Percentiles rank a stretch among this genome's conserved stretches.
Evolutionary conservation across 352 stramenopile species (phyloP).

Genomic region (Blastocystis sp.): DNA sequence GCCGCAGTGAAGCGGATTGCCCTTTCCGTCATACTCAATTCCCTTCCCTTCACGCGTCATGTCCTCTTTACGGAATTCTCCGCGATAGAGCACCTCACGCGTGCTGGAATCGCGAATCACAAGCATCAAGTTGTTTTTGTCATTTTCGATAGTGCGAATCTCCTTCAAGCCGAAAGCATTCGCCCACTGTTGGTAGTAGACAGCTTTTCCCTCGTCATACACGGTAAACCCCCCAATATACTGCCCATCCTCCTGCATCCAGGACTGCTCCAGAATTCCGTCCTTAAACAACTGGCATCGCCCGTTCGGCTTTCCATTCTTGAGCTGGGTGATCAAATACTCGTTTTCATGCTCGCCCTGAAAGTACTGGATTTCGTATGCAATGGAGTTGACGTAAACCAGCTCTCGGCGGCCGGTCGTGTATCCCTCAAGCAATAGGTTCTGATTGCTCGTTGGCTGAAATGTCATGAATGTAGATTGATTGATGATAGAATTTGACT

Average conservation of each 20-base stretch:
- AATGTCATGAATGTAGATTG: no score
- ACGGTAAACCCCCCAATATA: not conserved
- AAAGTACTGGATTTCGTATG: slow-evolving; percentile 15
- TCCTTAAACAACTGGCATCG: not conserved
- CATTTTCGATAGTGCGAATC: not conserved
- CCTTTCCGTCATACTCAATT: slow-evolving; percentile 1
- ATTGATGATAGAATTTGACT: no score
- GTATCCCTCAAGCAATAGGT: not conserved
- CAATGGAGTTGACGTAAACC: not conserved
- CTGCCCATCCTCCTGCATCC: not conserved
- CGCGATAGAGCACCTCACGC: not conserved
- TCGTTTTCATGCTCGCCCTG: slow-evolving; percentile 23
- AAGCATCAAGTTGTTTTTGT: not conserved
- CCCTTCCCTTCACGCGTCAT: not conserved
- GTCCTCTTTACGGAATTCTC: not conserved
- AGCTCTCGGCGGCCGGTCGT: not conserved
- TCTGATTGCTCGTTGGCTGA: not conserved
- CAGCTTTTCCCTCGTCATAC: slow-evolving; percentile 24
- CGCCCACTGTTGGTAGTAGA: not conserved
- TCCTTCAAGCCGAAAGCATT: not conserved
- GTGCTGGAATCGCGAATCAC: not conserved
- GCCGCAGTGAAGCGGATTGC: not conserved
- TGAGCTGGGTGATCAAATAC: slow-evolving; percentile 7
- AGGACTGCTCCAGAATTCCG: not conserved
- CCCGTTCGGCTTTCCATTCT: not conserved